Evolutionary conservation across 495 filamentous ascomycete species (phyloP), one percentile per base, ranked within the genome.

Genomic region (Darksidea phi): DNA sequence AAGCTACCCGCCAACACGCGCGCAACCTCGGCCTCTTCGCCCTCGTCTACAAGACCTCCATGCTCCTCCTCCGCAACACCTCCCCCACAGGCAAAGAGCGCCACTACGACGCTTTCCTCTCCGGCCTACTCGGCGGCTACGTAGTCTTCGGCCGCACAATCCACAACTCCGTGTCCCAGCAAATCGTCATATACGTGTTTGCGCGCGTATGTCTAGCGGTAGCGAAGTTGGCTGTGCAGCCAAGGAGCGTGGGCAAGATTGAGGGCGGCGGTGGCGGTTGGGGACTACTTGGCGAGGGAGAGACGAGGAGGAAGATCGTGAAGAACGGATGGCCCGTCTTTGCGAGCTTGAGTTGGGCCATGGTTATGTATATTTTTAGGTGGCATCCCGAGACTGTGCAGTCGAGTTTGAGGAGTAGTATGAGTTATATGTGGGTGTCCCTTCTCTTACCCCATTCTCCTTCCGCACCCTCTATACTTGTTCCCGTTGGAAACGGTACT

Each of bases 181-280:
- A 99, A 82, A 97, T 99, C 73, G 91, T 96, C 67, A 88, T 97
- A 65, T 99, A 97, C 76, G 87, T 99, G 53, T 97, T 97, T 71
- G 94, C 92, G 32, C 86, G 94, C 50, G 94, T 96, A 15, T 78
- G 86, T 59, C 84, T 99, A 36, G 88, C 88, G 5, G 70, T 91
- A 38, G 95, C 90, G 43, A 91, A 91, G 70, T 76, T 97, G 58
- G 81, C 87, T 49, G 81, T 96, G 37, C 82, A 88, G 73, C 87
- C 88, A 4, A 63, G 69, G 64, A 48, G 61, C 46, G 45, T 67
- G 49, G 67, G 66, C 38, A 54, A 74, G 54, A 46, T 64, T n/a
- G 67, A 72, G 59, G 71, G 73, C 21, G 66, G 70, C 8, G 73
- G 77, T 20, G 77, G 73, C 23, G 71, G 72, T 2, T 66, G 65